Evolutionary conservation across 75 land plant genomes (phyloP).

Genomic region (Larix kaempferi): DNA sequence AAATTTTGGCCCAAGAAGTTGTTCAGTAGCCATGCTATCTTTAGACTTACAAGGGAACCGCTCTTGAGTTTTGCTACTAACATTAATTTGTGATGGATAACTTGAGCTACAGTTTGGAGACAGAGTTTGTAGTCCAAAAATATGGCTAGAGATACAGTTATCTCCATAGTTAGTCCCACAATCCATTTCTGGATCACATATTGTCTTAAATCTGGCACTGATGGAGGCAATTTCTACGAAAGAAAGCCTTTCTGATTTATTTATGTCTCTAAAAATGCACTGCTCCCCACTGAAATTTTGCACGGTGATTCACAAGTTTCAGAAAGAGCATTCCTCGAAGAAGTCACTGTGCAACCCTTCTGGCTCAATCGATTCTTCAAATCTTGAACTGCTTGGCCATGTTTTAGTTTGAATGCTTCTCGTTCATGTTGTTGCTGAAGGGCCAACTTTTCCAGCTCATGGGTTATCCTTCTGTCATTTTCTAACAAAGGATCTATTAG

Average conservation of each 20-base stretch:
- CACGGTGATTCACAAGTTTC: slow-evolving; percentile 7
- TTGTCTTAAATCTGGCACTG: neutral
- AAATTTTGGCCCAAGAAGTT: neutral
- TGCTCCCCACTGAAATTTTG: neutral
- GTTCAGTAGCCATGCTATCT: neutral
- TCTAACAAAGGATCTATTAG: neutral
- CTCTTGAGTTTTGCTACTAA: neutral
- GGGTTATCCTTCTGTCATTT: slow-evolving; percentile 7
- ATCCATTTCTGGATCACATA: neutral
- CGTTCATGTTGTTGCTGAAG: slow-evolving; percentile 3
- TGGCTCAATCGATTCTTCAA: neutral
- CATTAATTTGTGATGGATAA: neutral
- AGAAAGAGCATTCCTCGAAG: slow-evolving; percentile 1
- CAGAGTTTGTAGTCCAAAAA: neutral
- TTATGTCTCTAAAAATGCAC: neutral
- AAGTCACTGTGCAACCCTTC: neutral
- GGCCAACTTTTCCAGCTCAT: slow-evolving; percentile 6
- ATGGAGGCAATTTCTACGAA: slow-evolving; percentile 4
- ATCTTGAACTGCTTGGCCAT: neutral
- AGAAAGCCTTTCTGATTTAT: slow-evolving; percentile 6
- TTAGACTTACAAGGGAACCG: no score
- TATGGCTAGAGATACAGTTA: neutral
- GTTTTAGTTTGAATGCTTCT: neutral
- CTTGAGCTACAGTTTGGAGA: neutral
- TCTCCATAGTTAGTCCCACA: neutral